These are phyloP conservation scores for Baorangia bicolor DNA, from an alignment of 768 basidiomycete species.

Conservation along the genomic window DNA sequence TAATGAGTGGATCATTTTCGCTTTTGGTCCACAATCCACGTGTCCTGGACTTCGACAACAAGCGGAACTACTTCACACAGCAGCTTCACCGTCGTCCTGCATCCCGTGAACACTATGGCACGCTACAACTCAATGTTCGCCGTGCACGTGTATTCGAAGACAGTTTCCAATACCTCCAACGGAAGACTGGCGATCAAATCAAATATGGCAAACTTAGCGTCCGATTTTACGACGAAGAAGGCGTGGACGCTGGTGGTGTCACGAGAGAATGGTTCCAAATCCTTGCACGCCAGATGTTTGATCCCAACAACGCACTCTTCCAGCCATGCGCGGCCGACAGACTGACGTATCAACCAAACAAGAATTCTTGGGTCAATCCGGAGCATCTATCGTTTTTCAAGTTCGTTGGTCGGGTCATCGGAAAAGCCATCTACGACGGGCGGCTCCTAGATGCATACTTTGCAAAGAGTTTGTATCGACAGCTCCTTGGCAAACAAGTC, in stretches of 20 bases:
- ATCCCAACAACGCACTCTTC: slow-evolving; percentile 97
- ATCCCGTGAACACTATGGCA: slow-evolving; percentile 75
- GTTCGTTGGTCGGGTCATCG: slow-evolving; percentile 96
- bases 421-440: slow-evolving; percentile 96
- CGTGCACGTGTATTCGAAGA: slow-evolving; percentile 95
- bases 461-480: slow-evolving; percentile 93
- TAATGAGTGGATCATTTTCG: slow-evolving; percentile 98
- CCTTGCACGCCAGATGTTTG: slow-evolving; percentile 97
- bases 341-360: slow-evolving; percentile 94
- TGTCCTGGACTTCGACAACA: slow-evolving; percentile 99
- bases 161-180: slow-evolving; percentile 88
- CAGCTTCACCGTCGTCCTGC: slow-evolving; percentile 85
- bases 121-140: slow-evolving; percentile 86
- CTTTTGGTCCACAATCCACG: slow-evolving; percentile 93
- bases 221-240: slow-evolving; percentile 95
- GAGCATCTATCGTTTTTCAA: slow-evolving; percentile 98
- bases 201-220: slow-evolving; percentile 97
- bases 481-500: slow-evolving; percentile 89
- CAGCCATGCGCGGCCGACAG: slow-evolving; percentile 96
- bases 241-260: slow-evolving; percentile 97
- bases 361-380: slow-evolving; percentile 90
- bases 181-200: slow-evolving; percentile 92
- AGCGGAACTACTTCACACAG: slow-evolving; percentile 93
- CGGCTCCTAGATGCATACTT: slow-evolving; percentile 97
- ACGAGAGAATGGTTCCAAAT: slow-evolving; percentile 99